Evolutionary conservation across 345 rosid genomes (phyloP).

Genomic region (Linum trigynum): DNA sequence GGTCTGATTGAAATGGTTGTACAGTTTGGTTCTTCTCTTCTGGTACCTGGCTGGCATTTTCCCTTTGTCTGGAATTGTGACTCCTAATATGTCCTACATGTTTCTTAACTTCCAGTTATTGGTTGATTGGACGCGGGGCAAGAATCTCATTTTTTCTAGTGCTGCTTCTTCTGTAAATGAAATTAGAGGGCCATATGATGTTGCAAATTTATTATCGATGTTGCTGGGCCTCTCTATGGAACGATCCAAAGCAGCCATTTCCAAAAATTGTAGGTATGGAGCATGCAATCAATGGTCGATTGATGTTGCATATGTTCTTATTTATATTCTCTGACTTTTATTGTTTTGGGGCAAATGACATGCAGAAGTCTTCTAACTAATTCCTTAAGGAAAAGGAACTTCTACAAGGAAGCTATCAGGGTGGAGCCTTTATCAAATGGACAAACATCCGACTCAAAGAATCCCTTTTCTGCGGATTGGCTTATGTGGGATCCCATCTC

Average conservation of each 20-base stretch:
- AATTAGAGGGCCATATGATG: constrained; percentile 82
- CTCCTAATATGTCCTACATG: constrained; percentile 1
- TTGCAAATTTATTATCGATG: constrained; percentile 55
- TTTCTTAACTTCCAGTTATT: constrained; percentile 39
- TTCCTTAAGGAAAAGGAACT: constrained; percentile 60
- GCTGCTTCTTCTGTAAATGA: constrained; percentile 59
- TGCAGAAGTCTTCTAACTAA: constrained; percentile 52
- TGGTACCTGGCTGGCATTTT: background rate
- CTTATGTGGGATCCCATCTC: constrained; percentile 82
- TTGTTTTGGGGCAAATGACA: constrained; percentile 8
- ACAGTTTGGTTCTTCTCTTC: background rate
- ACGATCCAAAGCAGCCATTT: constrained; percentile 61
- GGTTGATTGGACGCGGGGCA: constrained; percentile 83
- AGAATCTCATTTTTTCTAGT: constrained; percentile 69
- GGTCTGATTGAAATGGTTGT: too few relatives aligned
- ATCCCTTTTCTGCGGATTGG: constrained; percentile 38
- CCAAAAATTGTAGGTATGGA: constrained; percentile 74
- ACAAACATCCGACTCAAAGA: constrained; percentile 27
- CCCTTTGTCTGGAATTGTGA: background rate
- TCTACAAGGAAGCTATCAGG: constrained; percentile 61
- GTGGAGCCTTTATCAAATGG: constrained; percentile 41
- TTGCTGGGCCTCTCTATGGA: constrained; percentile 68
- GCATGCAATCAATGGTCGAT: constrained; percentile 5
- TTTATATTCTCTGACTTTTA: constrained; percentile 5
- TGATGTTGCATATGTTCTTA: constrained; percentile 1